Percentiles rank a stretch among this genome's conserved stretches.
Conservation (phyloP, 2,329 filamentous ascomycete species). For the Trichoderma atrobrunneum region DNA sequence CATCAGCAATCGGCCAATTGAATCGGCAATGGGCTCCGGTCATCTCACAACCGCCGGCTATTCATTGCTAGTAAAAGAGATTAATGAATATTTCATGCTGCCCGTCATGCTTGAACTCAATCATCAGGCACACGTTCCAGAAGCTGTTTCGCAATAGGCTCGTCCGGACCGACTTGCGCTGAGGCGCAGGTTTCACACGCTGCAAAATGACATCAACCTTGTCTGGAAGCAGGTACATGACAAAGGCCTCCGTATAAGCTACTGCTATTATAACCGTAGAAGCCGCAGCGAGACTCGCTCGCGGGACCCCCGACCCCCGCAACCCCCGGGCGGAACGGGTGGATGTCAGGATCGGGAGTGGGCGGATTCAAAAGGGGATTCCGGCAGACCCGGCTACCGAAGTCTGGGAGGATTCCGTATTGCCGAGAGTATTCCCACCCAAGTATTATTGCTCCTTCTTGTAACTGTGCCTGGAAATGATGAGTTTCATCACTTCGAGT, state of each 20-base stretch:
- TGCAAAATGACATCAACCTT: background rate
- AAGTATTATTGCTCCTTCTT: background rate
- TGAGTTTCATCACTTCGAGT: too few species aligned
- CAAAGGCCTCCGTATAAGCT: background rate
- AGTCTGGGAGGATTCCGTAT: background rate
- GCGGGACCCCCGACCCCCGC: background rate
- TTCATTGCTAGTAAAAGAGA: background rate
- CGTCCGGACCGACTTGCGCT: background rate
- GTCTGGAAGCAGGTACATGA: background rate
- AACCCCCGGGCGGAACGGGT: conserved; percentile 7
- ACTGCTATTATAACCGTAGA: background rate
- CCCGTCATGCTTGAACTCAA: background rate
- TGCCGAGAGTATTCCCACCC: background rate
- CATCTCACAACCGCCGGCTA: background rate
- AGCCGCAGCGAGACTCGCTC: background rate
- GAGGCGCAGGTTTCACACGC: background rate
- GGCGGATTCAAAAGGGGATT: background rate
- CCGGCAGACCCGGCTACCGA: conserved; percentile 4
- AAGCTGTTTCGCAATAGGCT: conserved; percentile 1
- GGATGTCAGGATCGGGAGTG: background rate
- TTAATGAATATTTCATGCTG: background rate
- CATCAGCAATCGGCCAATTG: background rate
- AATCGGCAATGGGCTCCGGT: background rate
- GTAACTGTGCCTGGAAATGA: background rate
- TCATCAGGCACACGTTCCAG: background rate